Percentiles rank a stretch among this genome's conserved stretches.
These are phyloP conservation scores for Aspergillus eucalypticola DNA, from an alignment of 2,329 filamentous ascomycete species.

Conservation along the genomic window DNA sequence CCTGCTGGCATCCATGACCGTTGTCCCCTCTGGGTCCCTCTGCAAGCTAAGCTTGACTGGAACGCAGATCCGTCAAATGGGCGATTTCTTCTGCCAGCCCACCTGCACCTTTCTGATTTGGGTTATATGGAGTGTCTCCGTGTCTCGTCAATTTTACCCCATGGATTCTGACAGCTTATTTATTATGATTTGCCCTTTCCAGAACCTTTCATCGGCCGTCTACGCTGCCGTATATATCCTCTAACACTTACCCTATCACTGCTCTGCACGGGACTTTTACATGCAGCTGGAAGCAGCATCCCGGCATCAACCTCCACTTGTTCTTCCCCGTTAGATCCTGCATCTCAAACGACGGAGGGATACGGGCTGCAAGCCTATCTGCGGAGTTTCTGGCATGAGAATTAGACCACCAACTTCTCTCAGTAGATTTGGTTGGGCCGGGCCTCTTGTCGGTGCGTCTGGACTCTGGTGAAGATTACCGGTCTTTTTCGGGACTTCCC, in stretches of 20 bases:
- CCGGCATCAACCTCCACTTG: slow-evolving; percentile 9
- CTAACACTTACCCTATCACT: slow-evolving; percentile 15
- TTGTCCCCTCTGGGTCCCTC: slow-evolving; percentile 19
- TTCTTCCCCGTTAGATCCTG: slow-evolving; percentile 5
- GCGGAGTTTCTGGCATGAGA: not conserved
- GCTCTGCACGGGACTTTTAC: slow-evolving; percentile 10
- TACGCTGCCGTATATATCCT: slow-evolving; percentile 14
- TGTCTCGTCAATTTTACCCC: slow-evolving; percentile 17
- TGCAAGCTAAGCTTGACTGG: slow-evolving; percentile 29
- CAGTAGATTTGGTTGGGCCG: slow-evolving; percentile 7
- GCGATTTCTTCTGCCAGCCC: slow-evolving; percentile 21
- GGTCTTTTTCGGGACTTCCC: not conserved
- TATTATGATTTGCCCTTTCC: slow-evolving; percentile 19
- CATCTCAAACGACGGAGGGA: slow-evolving; percentile 7
- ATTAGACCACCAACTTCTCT: not conserved
- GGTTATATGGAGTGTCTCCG: slow-evolving; percentile 16
- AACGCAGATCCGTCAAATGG: slow-evolving; percentile 28
- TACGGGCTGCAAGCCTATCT: not conserved
- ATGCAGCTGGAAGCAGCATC: slow-evolving; percentile 14
- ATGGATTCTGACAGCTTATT: slow-evolving; percentile 4
- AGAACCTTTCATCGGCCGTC: slow-evolving; percentile 20
- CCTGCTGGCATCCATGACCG: slow-evolving; percentile 17
- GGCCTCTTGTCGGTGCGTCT: not conserved
- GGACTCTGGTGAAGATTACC: slow-evolving; percentile 2
- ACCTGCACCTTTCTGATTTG: slow-evolving; percentile 23